Evolutionary conservation across 768 basidiomycete genomes (phyloP).

Genomic region (Goffeauzyma gilvescens): DNA sequence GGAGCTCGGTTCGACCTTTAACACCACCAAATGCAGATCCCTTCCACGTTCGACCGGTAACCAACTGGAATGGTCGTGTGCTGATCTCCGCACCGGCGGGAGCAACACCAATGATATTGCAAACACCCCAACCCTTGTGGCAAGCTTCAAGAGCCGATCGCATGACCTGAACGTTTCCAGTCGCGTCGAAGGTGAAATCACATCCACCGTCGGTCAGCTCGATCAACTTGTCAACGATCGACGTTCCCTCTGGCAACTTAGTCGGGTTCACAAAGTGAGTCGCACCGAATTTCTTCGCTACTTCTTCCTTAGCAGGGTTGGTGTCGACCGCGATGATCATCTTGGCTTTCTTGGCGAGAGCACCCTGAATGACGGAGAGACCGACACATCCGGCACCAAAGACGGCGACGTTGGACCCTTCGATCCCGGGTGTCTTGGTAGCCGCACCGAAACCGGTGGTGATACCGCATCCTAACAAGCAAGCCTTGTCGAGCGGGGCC

Average conservation of each 20-base stretch:
- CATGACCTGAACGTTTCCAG: slow-evolving; percentile 87
- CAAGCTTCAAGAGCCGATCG: slow-evolving; percentile 90
- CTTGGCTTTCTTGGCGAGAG: slow-evolving; percentile 55
- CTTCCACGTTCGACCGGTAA: slow-evolving; percentile 49
- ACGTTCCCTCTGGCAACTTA: slow-evolving; percentile 54
- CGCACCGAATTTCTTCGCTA: slow-evolving; percentile 84
- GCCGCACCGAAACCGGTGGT: slow-evolving; percentile 98
- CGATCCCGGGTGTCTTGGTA: slow-evolving; percentile 64
- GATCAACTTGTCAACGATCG: slow-evolving; percentile 72
- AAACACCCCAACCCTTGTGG: slow-evolving; percentile 98
- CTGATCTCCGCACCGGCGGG: slow-evolving; percentile 90
- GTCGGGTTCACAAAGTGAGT: slow-evolving; percentile 44
- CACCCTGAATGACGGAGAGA: slow-evolving; percentile 72
- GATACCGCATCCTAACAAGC: slow-evolving; percentile 78
- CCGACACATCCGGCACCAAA: slow-evolving; percentile 93
- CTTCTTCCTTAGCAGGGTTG: slow-evolving; percentile 64
- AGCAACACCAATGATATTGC: slow-evolving; percentile 87
- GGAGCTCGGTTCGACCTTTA: slow-evolving; percentile 88
- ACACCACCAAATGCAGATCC: slow-evolving; percentile 93
- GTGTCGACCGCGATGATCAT: slow-evolving; percentile 84
- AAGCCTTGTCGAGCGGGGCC: slow-evolving; percentile 89
- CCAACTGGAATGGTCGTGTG: slow-evolving; percentile 60
- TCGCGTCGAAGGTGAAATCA: slow-evolving; percentile 93
- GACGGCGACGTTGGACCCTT: slow-evolving; percentile 72
- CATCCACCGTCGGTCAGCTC: slow-evolving; percentile 90